Conservation (phyloP, 345 rosid species). For the Erodium maritimum region DNA sequence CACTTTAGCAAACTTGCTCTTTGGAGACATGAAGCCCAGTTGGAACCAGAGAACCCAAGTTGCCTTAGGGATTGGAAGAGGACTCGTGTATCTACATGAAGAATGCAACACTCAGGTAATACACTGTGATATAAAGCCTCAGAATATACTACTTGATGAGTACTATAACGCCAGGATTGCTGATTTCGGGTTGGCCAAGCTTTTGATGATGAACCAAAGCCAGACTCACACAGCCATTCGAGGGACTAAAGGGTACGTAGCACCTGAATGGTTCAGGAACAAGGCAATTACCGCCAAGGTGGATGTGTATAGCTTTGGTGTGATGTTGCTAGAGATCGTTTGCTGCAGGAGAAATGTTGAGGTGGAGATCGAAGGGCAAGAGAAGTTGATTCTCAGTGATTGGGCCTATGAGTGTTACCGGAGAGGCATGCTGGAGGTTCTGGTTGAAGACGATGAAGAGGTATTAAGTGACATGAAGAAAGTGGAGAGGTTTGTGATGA, state of each 20-base stretch:
- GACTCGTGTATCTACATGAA: constrained; percentile 43
- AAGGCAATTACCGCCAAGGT: constrained; percentile 37
- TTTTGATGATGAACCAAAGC: constrained; percentile 33
- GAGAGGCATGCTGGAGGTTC: constrained; percentile 13
- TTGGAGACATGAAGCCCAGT: constrained; percentile 21
- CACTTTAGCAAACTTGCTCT: constrained; percentile 31
- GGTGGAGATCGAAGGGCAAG: constrained; percentile 10
- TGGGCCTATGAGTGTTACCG: constrained; percentile 41
- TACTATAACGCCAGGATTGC: constrained; percentile 31
- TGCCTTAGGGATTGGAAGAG: constrained; percentile 35
- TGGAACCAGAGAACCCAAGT: constrained; percentile 36
- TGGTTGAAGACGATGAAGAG: constrained; percentile 18
- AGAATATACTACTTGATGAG: constrained; percentile 40
- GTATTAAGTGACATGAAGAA: constrained; percentile 16
- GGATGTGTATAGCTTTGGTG: constrained; percentile 47
- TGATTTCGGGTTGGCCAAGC: constrained; percentile 48
- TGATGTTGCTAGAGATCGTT: constrained; percentile 40
- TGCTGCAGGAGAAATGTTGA: constrained; percentile 36
- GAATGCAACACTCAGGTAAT: constrained; percentile 47
- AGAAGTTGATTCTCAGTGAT: constrained; percentile 30
- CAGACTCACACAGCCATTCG: constrained; percentile 35
- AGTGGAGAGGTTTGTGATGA: constrained; percentile 25
- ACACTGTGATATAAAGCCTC: constrained; percentile 52
- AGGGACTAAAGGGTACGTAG: constrained; percentile 52
- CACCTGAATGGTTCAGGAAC: constrained; percentile 48